Percentiles rank a stretch among this genome's conserved stretches.
phyloP scores from a whole-genome alignment of 2,329 filamentous ascomycete genomes.

The Polytolypa hystricis region DNA sequence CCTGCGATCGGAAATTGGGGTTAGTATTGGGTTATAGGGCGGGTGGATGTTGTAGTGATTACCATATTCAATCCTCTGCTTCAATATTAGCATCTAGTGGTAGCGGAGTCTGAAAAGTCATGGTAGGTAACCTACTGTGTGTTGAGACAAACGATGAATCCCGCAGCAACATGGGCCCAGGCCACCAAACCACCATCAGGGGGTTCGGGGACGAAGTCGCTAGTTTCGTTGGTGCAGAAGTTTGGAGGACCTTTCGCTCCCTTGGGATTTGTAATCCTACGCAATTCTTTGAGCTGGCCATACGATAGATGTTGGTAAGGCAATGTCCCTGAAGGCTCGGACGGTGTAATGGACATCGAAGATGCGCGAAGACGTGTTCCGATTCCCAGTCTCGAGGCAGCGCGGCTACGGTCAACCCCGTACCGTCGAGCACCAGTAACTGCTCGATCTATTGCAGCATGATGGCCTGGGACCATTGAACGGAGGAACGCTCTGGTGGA shows the following conservation, averaged over 20 bases:
- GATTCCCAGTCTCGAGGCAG: neutral
- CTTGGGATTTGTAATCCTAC: constrained; percentile 2
- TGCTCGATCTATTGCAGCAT: no score
- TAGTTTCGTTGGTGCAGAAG: neutral
- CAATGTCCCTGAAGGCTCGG: constrained; percentile 6
- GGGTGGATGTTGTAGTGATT: neutral
- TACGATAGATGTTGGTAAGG: constrained; percentile 6
- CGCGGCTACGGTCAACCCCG: neutral
- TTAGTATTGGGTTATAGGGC: neutral
- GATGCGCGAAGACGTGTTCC: neutral
- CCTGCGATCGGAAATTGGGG: constrained; percentile 6
- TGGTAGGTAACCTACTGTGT: constrained; percentile 17
- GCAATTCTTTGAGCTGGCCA: constrained; percentile 9
- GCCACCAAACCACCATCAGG: constrained; percentile 22
- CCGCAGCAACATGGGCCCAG: constrained; percentile 22
- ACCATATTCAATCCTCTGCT: constrained; percentile 24
- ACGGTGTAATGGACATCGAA: constrained; percentile 8
- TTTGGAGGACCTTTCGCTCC: neutral
- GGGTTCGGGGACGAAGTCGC: constrained; percentile 11
- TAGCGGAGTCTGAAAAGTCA: neutral
- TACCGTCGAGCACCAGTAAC: no score
- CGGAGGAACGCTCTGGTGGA: no score
- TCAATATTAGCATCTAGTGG: neutral
- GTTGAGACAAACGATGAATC: constrained; percentile 21
- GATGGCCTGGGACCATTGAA: no score